These are phyloP conservation scores for Eucalyptus pauciflora DNA, from an alignment of 345 rosid species.

Conservation along the genomic window DNA sequence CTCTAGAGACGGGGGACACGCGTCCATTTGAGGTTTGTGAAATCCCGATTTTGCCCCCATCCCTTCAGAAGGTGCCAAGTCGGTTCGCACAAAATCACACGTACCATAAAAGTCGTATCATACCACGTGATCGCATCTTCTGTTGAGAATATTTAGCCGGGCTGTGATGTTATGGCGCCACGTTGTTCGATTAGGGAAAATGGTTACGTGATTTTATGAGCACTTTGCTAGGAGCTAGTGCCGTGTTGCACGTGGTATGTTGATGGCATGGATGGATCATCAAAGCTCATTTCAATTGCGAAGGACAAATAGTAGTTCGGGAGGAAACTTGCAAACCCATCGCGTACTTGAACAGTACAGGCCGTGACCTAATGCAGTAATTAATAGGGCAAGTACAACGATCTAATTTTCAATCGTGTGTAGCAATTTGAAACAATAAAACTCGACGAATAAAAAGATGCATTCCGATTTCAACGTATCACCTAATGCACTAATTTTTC, in stretches of 20 bases:
- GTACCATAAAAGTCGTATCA: neutral
- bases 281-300: neutral
- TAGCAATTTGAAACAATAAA: neutral
- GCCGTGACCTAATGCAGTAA: neutral
- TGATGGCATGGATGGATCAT: neutral
- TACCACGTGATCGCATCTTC: neutral
- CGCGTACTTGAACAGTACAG: neutral
- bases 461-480: neutral
- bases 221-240: neutral
- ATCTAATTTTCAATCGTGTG: neutral
- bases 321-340: neutral
- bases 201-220: neutral
- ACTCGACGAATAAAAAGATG: neutral
- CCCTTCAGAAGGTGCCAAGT: accelerated
- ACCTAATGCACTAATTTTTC: neutral
- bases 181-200: neutral
- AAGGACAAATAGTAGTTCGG: neutral
- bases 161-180: neutral
- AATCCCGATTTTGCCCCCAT: neutral
- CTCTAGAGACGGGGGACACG: neutral
- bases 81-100: too few species aligned
- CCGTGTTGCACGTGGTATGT: neutral
- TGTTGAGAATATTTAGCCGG: neutral
- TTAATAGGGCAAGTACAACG: neutral
- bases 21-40: neutral